These are phyloP conservation scores for Ananas comosus DNA, from an alignment of 176 grass and related monocot genomes.

Conservation along the genomic window DNA sequence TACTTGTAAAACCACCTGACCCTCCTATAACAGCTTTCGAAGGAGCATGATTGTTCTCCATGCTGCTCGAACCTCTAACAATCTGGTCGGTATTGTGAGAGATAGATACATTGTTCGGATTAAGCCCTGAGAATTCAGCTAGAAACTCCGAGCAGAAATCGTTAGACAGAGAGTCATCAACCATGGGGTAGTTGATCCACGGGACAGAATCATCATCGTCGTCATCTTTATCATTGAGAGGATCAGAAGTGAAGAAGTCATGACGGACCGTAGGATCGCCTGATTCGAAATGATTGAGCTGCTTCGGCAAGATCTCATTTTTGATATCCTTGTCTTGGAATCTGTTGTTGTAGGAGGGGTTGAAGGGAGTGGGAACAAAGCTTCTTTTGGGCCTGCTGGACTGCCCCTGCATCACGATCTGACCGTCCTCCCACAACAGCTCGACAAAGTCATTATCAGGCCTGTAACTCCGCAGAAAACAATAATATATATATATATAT, in stretches of 20 bases:
- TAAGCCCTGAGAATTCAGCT: constrained; percentile 10
- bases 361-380: neutral
- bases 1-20: neutral
- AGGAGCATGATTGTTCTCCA: neutral
- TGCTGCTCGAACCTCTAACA: neutral
- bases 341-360: neutral
- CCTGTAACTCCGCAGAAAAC: neutral
- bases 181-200: constrained; percentile 22
- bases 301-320: neutral
- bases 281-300: constrained; percentile 4
- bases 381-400: constrained; percentile 8
- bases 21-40: neutral
- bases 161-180: constrained; percentile 7
- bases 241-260: neutral
- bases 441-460: constrained; percentile 29
- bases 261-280: neutral
- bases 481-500: neutral
- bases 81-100: neutral
- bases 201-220: constrained; percentile 11
- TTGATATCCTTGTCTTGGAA: constrained; percentile 7
- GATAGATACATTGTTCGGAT: constrained; percentile 3
- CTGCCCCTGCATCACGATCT: constrained; percentile 17
- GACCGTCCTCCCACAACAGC: constrained; percentile 27
- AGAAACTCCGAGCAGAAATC: constrained; percentile 20
- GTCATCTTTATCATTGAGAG: neutral